Evolutionary conservation across 2,329 filamentous ascomycete species (phyloP), one percentile per base, ranked within the genome.

Genomic region (Fusarium pininemorale): DNA sequence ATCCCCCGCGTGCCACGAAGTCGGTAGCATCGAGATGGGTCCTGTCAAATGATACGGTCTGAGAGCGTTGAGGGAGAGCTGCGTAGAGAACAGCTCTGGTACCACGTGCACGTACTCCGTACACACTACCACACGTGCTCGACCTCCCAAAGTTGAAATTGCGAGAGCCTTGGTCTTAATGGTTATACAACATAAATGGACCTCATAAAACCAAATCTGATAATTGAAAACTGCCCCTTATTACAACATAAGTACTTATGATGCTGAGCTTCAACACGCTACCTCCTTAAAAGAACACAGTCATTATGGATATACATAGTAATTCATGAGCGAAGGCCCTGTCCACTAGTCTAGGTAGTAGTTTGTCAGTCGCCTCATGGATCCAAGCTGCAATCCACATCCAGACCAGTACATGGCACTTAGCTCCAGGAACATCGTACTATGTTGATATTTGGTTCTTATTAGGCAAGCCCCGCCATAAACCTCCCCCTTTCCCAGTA

Each of bases 351-450:
- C 66, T 35, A 35, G 32, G 32, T 15, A 35, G 32, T 70, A 70
- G 59, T 35, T 66, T 41, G 47, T 50, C 47, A 53, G 70, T 70
- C 53, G 47, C 37, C 65, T 66, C 51, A 66, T 70, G 48, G 59
- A 68, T 55, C 72, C 63, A 74, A 74, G 72, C 72, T 74, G 56
- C 68, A 63, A 69, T 72, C 68, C 68, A 75, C 47, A 48, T 51
- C 45, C 38, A 50, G 48, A 45, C 62, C 60, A 48, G 42, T 53
- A 18, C 24, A 24, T 55, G 39, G 45, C 44, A 58, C 39, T 42
- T 64, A 62, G n/a, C 47, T 60, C 44, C 24, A 22, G 35, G 35
- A 38, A 38, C 7, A 16, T 55, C 20, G 20, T 18, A 50, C 22
- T 41, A 37, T 66, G 48, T 30, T 28, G 41, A 38, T 42, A 37